Conservation (phyloP, 345 rosid species). For the Arabis alpina region DNA sequence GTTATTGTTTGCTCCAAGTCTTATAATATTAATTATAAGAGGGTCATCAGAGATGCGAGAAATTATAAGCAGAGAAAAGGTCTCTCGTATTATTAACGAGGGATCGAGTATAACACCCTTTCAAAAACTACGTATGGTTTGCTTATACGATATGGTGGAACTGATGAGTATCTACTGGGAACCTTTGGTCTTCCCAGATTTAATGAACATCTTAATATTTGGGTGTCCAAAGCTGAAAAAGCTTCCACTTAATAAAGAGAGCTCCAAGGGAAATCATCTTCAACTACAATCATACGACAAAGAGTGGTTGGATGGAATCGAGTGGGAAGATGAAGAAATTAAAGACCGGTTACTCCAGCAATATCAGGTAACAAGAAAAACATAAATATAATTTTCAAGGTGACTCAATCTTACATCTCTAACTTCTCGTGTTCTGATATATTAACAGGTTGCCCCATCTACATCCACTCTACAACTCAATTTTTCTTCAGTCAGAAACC, state of each 20-base stretch:
- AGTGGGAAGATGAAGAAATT: no score
- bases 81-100: background rate
- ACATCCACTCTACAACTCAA: no score
- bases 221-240: background rate
- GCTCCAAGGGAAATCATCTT: background rate
- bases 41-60: background rate
- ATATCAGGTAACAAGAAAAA: no score
- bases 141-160: background rate
- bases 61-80: background rate
- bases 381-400: no score
- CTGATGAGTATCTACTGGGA: background rate
- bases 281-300: background rate
- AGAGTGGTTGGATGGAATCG: no score
- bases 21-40: background rate
- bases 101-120: background rate
- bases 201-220: rapidly evolving
- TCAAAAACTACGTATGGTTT: background rate
- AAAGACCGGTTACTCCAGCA: no score
- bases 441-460: no score
- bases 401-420: no score
- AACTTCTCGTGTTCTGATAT: no score
- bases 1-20: no score
- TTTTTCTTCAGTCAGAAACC: no score
- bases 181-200: background rate
- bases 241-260: background rate